Evolutionary conservation across 163 green algal species (phyloP), one percentile per base, ranked within the genome.

Genomic region (Chlorella variabilis): DNA sequence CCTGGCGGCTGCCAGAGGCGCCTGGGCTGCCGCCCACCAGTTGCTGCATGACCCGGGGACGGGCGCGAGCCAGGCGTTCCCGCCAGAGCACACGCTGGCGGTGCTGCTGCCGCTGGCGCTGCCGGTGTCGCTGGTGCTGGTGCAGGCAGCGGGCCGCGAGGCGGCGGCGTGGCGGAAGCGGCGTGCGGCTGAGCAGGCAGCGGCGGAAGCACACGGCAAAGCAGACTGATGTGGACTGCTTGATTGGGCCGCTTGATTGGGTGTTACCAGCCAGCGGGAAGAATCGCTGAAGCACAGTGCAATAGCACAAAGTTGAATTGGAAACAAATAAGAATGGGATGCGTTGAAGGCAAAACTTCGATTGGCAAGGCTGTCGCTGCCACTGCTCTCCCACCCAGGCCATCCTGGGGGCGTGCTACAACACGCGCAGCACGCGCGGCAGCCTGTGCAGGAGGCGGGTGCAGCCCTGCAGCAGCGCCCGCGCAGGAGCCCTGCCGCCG

Each of bases 61-160:
- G 6, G 68, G 70, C 29, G 41, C 59, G 23, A 11, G 27, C 51
- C 68, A 63, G 7, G n/a, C 21, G 25, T 83, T 87, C 51, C 82
- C 82, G 13, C 34, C 54, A 1, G 63, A 83, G 59, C 83, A 87
- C 29, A 48, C 61, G 9, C 27, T 84, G 41, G 83, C 83, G 3
- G 67, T 87, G 21, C 42, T 87, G 66, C 59, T 87, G 63, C 77
- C 83, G 18, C 75, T 87, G 54, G 61, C 41, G 4, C 58, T 87
- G 41, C 83, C 83, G 1, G 7, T 84, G 2, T 45, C 56, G 2
- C 33, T 84, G 56, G 74, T 80, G 61, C 66, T 87, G 65, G 27
- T 59, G n/a, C 61, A 69, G n/a, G 77, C 49, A 36, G 66, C 67
- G 18, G 49, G 27, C 25, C 34, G 77, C 17, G 49, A 83, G 77